Base-by-base conservation (phyloP, 73 alveolate species). In the Paramecium sexaurelia region DNA sequence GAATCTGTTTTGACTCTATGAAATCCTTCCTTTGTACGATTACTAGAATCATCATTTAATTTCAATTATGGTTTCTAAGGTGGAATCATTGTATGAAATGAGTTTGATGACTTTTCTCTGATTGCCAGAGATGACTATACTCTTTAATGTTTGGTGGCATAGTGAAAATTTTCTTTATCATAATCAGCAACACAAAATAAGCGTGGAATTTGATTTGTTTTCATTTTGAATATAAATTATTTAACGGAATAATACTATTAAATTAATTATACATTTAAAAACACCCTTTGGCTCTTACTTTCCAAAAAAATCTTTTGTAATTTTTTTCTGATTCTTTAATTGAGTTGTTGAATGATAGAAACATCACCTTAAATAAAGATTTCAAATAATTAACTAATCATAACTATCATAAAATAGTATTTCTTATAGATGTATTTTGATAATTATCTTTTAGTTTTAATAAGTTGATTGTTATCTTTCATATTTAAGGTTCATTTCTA, bases 21-120 rank as follows among this genome's bases (percentile, higher is more conserved):
- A 24, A 78, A 41, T 37, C 45, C 75, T 78, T 78, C 55, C 8
- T 40, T 71, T 32, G 86, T 37, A 10, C 43, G 37, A 40, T 35
- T 37, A 20, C 67, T 51, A 51, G 67, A 51, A 17, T 51, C 67
- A 51, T 51, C 67, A 51, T 71, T 71, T 22, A 51, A 51, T 51
- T 71, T 71, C 55, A 71, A 36, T 37, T 35, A 27, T 33, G 86
- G 86, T 37, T 71, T 71, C 17, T 71, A 35, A 8, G 17, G 86
- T 3, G 86, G 86, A 36, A 35, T 36, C 56, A 71, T 71, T 2
- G 86, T 35, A 17, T 71, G 86, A 17, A 71, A 71, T 11, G 86
- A 71, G 56, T 71, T 71, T n/a, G 86, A 71, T 33, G 86, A 71
- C 86, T 71, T 71, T 17, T 71, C 86, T 71, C 86, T 71, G 17